phyloP scores from a whole-genome alignment of 176 grass and related monocot genomes.

The Aechmea fasciata region DNA sequence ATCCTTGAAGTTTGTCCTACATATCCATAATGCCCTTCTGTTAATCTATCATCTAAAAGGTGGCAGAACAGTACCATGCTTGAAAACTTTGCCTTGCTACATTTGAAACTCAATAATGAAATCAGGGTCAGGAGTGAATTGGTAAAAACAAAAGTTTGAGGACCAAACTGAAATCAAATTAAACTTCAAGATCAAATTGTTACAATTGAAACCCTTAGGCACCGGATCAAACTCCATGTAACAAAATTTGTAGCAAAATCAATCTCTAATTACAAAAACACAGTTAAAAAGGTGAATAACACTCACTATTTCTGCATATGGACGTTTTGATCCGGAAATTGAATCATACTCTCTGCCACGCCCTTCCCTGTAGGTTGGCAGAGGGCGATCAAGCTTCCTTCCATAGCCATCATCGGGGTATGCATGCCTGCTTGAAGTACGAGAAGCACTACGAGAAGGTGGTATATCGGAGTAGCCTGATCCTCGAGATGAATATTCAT shows the following conservation, averaged over 20 bases:
- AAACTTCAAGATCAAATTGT: background rate
- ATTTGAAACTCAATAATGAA: too few relatives aligned
- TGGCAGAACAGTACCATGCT: too few relatives aligned
- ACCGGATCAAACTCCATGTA: background rate
- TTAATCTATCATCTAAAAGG: too few relatives aligned
- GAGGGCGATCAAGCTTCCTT: conserved; percentile 42
- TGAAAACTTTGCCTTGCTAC: too few relatives aligned
- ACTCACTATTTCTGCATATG: conserved; percentile 59
- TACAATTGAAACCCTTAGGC: too few relatives aligned
- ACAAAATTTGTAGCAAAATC: conserved; percentile 13
- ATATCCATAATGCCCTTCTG: too few relatives aligned
- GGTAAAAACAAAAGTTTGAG: too few relatives aligned
- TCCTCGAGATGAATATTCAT: conserved; percentile 54
- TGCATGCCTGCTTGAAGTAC: conserved; percentile 44
- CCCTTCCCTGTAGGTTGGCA: conserved; percentile 46
- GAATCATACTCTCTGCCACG: conserved; percentile 56
- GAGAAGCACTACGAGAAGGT: conserved; percentile 39
- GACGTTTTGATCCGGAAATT: conserved; percentile 66
- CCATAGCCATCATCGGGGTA: conserved; percentile 67
- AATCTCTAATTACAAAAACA: conserved; percentile 3
- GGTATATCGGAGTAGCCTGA: conserved; percentile 48
- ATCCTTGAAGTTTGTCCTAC: too few relatives aligned
- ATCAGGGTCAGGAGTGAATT: too few relatives aligned
- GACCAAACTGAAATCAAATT: background rate
- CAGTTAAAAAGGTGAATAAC: conserved; percentile 4